A percentile compares a stretch with the other conserved stretches of the same genome.
phyloP scores from a whole-genome alignment of 2,329 filamentous ascomycete genomes.

The Setomelanomma holmii region DNA sequence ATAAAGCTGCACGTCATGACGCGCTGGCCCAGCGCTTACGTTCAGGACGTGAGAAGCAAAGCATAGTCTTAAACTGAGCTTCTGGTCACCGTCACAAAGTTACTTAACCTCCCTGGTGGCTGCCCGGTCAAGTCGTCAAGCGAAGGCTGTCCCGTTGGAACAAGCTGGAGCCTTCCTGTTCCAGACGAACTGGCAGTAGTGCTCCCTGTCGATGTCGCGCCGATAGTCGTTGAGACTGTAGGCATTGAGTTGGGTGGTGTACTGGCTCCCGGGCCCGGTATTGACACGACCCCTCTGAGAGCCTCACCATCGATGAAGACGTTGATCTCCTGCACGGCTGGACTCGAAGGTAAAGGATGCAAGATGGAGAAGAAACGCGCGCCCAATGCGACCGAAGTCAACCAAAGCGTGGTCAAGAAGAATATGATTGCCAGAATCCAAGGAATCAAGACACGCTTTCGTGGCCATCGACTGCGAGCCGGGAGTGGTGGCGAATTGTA shows the following conservation, averaged over 20 bases:
- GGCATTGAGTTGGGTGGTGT: background rate
- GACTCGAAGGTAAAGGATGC: slow-evolving; percentile 9
- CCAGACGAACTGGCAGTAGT: background rate
- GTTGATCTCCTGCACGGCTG: slow-evolving; percentile 20
- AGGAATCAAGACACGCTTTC: slow-evolving; percentile 22
- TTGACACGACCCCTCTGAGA: slow-evolving; percentile 3
- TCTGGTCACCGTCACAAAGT: slow-evolving; percentile 9
- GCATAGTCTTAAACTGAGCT: background rate
- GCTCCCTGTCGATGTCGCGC: background rate
- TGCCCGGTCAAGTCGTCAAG: background rate
- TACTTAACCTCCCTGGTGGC: background rate
- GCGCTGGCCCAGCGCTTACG: slow-evolving; percentile 9
- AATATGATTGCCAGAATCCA: slow-evolving; percentile 34
- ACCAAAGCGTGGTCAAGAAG: slow-evolving; percentile 31
- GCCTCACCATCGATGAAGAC: slow-evolving; percentile 22
- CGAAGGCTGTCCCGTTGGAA: background rate
- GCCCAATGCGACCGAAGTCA: slow-evolving; percentile 28
- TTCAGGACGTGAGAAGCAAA: too few species aligned
- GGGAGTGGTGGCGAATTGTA: slow-evolving; percentile 1
- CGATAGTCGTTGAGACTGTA: background rate
- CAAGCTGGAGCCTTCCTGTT: background rate
- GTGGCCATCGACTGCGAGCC: slow-evolving; percentile 7
- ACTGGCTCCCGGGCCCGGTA: background rate
- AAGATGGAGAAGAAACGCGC: slow-evolving; percentile 22
- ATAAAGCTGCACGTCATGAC: slow-evolving; percentile 9